phyloP scores from a whole-genome alignment of 768 basidiomycete genomes.

The Suillus bovinus region DNA sequence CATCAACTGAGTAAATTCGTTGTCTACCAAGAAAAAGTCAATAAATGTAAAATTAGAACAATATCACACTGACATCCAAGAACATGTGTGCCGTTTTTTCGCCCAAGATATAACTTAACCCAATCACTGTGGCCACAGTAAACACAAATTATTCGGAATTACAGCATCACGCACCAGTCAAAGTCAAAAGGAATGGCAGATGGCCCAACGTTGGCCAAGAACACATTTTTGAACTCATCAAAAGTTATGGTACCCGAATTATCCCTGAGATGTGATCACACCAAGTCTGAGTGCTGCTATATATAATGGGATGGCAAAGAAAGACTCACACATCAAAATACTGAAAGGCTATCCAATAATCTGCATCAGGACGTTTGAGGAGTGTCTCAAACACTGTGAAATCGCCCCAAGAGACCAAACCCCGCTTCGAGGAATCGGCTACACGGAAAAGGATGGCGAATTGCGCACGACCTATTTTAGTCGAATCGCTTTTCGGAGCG shows the following conservation, averaged over 20 bases:
- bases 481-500: slow-evolving; percentile 81
- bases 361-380: slow-evolving; percentile 92
- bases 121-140: slow-evolving; percentile 62
- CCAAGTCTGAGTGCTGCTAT: slow-evolving; percentile 8
- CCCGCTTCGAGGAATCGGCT: slow-evolving; percentile 76
- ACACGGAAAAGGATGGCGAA: slow-evolving; percentile 90
- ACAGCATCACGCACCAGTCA: slow-evolving; percentile 60
- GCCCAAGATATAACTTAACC: slow-evolving; percentile 95
- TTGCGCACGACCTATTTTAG: slow-evolving; percentile 84
- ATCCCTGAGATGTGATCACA: slow-evolving; percentile 53
- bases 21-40: slow-evolving; percentile 50
- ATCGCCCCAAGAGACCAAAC: slow-evolving; percentile 90
- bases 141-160: slow-evolving; percentile 3
- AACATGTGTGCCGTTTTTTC: slow-evolving; percentile 87
- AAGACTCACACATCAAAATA: slow-evolving; percentile 88
- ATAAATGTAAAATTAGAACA: neutral
- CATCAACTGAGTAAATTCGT: slow-evolving; percentile 98
- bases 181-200: slow-evolving; percentile 94
- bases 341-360: slow-evolving; percentile 95
- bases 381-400: slow-evolving; percentile 94
- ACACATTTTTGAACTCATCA: slow-evolving; percentile 93
- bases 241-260: slow-evolving; percentile 90
- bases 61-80: slow-evolving; percentile 73
- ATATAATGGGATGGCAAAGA: neutral
- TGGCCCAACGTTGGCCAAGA: slow-evolving; percentile 73